Evolutionary conservation across 2,329 filamentous ascomycete species (phyloP), one percentile per base, ranked within the genome.

Genomic region (Huntiella omanensis): DNA sequence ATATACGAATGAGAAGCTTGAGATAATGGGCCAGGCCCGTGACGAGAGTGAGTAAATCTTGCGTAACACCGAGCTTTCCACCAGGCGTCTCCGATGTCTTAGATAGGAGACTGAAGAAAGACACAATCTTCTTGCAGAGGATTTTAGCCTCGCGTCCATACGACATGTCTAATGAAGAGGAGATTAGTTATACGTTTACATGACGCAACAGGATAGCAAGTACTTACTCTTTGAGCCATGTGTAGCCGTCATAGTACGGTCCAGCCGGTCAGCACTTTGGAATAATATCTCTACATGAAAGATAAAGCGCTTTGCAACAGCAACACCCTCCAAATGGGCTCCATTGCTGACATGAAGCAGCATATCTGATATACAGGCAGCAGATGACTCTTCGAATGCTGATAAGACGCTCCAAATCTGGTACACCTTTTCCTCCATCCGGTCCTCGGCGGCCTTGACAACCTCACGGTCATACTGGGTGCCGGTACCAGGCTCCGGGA

Each of bases 351-450:
- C 91, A 60, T 98, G 88, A 48, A 98, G 69, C 41, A 98, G 76
- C 91, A 98, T 98, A 59, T 98, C 91, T 10, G 91, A 96, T 54
- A 98, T 98, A 65, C 91, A 96, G 10, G 88, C 91, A 4, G 91
- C 91, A 2, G 88, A 95, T 4, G 88, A 94, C 61, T 98, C 91
- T 61, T 98, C 91, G 56, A 96, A 98, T 1, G 84, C 85, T 6
- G 91, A 96, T 8, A 98, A 69, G 4, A 93, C 91, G 60, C 91
- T 95, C 91, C 91, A 98, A 56, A 98, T 98, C 56, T 80, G 83
- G 59, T 91, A 94, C 36, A 98, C 91, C 59, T 96, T 98, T 57
- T 93, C 85, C 59, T 98, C 91, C 75, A 96, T 95, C 52, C 75
- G 75, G 60, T 98, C 91, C 60, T 98, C 91, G 54, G 88, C 78